These are phyloP conservation scores for Mycogone perniciosa DNA, from an alignment of 2,329 filamentous ascomycete species.

Conservation along the genomic window DNA sequence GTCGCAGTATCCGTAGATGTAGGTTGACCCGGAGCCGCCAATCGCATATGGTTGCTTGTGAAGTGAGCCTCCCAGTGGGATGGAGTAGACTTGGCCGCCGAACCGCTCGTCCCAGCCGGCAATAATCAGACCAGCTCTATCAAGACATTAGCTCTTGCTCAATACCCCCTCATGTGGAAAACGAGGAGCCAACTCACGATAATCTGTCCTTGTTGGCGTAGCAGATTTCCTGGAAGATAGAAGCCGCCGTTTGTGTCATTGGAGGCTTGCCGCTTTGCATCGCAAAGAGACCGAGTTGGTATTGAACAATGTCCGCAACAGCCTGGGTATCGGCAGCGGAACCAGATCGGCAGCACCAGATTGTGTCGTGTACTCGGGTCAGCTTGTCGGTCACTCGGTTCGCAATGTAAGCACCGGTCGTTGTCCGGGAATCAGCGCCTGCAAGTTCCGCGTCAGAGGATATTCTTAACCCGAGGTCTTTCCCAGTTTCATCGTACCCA, in stretches of 20 bases:
- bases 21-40: constrained; percentile 92
- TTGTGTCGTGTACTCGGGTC: constrained; percentile 95
- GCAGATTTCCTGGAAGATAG: constrained; percentile 96
- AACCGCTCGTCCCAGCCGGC: constrained; percentile 95
- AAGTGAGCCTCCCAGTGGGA: constrained; percentile 89
- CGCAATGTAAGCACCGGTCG: constrained; percentile 95
- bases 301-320: constrained; percentile 95
- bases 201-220: constrained; percentile 94
- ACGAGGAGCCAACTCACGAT: constrained; percentile 53
- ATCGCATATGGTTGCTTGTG: constrained; percentile 97
- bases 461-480: not conserved
- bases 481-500: constrained; percentile 46
- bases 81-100: constrained; percentile 95
- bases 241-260: constrained; percentile 89
- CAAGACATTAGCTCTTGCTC: constrained; percentile 13
- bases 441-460: constrained; percentile 14
- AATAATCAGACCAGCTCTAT: constrained; percentile 91
- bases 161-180: not conserved
- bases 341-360: constrained; percentile 98
- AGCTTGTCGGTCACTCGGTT: constrained; percentile 99
- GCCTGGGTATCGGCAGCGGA: constrained; percentile 97
- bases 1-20: constrained; percentile 99
- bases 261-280: constrained; percentile 84
- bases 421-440: constrained; percentile 95
- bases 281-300: constrained; percentile 88